These are phyloP conservation scores for Ziziphus jujuba DNA, from an alignment of 306 rosid species.

Conservation along the genomic window DNA sequence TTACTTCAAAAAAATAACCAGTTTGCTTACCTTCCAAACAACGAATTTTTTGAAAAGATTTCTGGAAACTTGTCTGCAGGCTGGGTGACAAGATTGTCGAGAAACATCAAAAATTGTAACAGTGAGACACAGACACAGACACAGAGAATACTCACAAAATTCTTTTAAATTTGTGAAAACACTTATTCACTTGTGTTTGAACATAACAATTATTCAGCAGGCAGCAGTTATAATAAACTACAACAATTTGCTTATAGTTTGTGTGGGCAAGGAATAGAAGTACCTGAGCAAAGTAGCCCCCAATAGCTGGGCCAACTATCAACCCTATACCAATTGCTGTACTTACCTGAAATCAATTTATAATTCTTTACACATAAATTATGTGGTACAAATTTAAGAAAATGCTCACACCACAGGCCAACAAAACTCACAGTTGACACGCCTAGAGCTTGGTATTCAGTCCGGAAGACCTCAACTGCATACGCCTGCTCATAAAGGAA, in stretches of 20 bases:
- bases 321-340: conserved; percentile 77
- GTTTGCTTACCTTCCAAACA: conserved; percentile 75
- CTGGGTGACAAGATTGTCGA: conserved; percentile 38
- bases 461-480: conserved; percentile 61
- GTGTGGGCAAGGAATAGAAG: conserved; percentile 17
- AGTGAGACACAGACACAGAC: too few relatives aligned
- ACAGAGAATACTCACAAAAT: too few relatives aligned
- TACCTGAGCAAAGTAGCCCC: conserved; percentile 93
- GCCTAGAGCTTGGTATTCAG: conserved; percentile 78
- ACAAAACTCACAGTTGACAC: conserved; percentile 65
- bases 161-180: too few relatives aligned
- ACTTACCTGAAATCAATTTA: conserved; percentile 52
- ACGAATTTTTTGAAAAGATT: conserved; percentile 56
- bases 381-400: background rate
- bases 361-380: conserved; percentile 10
- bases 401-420: background rate
- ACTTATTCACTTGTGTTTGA: too few relatives aligned
- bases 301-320: conserved; percentile 86
- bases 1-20: background rate
- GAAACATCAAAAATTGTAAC: conserved; percentile 16
- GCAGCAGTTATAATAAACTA: too few relatives aligned
- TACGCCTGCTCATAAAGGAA: conserved; percentile 65
- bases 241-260: too few relatives aligned
- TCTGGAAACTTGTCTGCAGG: conserved; percentile 78
- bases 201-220: too few relatives aligned